Evolutionary conservation across 1,284 basidiomycete species (phyloP), one percentile per base, ranked within the genome.

Genomic region (Ganoderma sinense): DNA sequence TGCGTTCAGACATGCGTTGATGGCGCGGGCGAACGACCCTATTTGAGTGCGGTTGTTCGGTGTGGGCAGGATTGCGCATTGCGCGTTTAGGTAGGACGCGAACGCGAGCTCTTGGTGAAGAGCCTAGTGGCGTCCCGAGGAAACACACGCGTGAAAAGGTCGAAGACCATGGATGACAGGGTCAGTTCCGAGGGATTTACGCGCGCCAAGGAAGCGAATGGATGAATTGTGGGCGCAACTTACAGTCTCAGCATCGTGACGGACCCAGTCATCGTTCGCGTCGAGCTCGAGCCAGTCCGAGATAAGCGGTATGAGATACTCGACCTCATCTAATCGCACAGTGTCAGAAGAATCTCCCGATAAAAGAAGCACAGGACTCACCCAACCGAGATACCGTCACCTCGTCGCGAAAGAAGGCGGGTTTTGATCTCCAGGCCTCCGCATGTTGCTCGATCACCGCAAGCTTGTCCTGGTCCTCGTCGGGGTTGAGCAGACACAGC

Each of bases 281-380:
- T 99, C 98, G 53, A 99, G 86, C 80, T 98, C 96, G 14, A 99
- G 86, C 98, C 98, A 99, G 69, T 95, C 94, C 18, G 96, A 96
- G 11, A 94, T 87, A 76, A 98, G 87, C 3, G 87, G 93, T 23
- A 94, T 88, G 29, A 95, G 84, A 43, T 87, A 87, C 69, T 94
- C 91, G 1, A 94, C 91, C 79, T 99, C 97, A 79, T 97, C 96
- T 96, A 75, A 26, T 29, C 14, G 23, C 62, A 39, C 33, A 63
- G 36, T 4, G 33, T 63, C 43, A 51, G 20, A 13, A 23, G 18
- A n/a, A 18, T 26, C 31, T 39, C 33, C 36, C 7, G 31, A n/a
- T n/a, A n/a, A 48, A 48, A 48, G 48, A 64, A 48, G 51, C 58
- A 63, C 26, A 65, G 20, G 13, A 69, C 90, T 75, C 75, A 95